These are phyloP conservation scores for Phylloporus rhodoxanthus DNA, from an alignment of 768 basidiomycete species.

Conservation along the genomic window DNA sequence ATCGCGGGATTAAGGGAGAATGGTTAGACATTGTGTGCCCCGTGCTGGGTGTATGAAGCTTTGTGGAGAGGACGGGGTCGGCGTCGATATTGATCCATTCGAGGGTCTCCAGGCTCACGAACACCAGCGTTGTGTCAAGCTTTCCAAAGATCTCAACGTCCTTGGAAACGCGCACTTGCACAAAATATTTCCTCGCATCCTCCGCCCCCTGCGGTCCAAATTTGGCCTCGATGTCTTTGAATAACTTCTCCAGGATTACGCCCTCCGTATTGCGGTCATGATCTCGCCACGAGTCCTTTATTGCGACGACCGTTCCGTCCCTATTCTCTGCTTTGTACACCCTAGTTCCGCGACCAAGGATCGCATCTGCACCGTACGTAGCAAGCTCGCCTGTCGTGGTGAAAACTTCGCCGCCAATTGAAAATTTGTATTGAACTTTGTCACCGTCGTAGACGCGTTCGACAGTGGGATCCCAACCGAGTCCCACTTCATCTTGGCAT, in stretches of 20 bases:
- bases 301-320: not conserved
- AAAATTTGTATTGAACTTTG: not conserved
- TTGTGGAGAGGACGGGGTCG: not conserved
- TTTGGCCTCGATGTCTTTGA: not conserved
- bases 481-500: not conserved
- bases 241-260: not conserved
- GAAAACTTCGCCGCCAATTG: not conserved
- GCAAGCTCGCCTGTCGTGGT: not conserved
- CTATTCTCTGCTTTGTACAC: conserved; percentile 5
- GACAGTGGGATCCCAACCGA: conserved; percentile 10
- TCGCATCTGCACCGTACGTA: not conserved
- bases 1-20: not conserved
- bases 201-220: not conserved
- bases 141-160: not conserved
- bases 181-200: not conserved
- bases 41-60: not conserved
- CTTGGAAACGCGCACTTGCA: not conserved
- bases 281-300: conserved; percentile 13
- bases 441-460: not conserved
- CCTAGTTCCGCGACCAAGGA: not conserved
- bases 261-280: not conserved
- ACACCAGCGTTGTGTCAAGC: not conserved
- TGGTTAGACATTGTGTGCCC: not conserved
- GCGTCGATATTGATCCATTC: not conserved
- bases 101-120: not conserved